Evolutionary conservation across 371 early-diverging fungal species (phyloP), one percentile per base, ranked within the genome.

Genomic region (Entomophthora muscae): DNA sequence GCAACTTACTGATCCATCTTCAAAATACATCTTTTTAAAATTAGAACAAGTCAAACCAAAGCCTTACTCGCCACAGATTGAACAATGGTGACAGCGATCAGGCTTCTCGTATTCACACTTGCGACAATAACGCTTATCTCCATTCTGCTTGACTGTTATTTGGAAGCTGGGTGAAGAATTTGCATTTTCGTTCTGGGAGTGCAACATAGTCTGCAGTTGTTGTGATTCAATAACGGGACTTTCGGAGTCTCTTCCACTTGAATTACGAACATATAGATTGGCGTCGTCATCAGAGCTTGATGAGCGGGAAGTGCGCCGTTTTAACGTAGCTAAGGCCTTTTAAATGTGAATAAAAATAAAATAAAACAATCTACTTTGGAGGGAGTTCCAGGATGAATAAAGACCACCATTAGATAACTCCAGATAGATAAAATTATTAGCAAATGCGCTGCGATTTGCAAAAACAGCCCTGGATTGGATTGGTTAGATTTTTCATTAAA

Each of bases 1-100:
- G n/a, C 30, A 30, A 74, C 78, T 77, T 73, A 79, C 80, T 84
- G 85, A 69, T 85, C 85, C 80, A 83, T 81, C 60, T 83, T 82
- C 22, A 83, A 65, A 7, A 81, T 73, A 65, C 84, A 83, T 64
- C 75, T 74, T 64, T 1, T 24, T 5, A 52, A 27, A n/a, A 33
- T 21, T 64, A 24, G 2, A 17, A 42, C 17, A 13, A 29, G 53
- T 22, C 3, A 60, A 22, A 66, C 60, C 29, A 27, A 63, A 62
- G 57, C 67, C 64, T 65, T 75, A 78, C 72, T 65, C 65, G 63
- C 76, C 74, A 61, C 84, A 86, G 7, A 71, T 72, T 27, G 79
- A 71, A 70, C 86, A 86, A 65, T 86, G 86, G 61, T 83, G 83
- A 1, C 76, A 72, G 53, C 84, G 69, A 66, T 84, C 83, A 55